Conservation (phyloP, 768 basidiomycete species). For the Trametes gibbosa region DNA sequence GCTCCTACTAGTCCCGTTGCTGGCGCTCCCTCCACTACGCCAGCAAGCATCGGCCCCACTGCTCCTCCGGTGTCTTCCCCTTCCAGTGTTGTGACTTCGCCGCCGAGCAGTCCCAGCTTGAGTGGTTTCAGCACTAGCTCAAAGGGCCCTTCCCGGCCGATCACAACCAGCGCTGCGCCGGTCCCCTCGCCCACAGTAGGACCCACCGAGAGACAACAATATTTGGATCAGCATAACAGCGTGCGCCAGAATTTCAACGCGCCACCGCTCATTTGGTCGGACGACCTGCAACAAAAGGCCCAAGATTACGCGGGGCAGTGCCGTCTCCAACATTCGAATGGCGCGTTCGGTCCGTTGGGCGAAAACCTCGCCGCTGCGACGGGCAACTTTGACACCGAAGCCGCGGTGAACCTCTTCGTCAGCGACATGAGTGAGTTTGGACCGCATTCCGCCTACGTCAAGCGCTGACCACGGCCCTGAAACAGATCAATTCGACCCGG, state of each 20-base stretch:
- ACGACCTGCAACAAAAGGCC: constrained; percentile 54
- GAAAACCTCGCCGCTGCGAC: constrained; percentile 76
- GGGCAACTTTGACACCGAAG: constrained; percentile 44
- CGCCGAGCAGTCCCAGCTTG: neutral
- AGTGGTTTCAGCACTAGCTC: constrained; percentile 3
- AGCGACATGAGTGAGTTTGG: constrained; percentile 43
- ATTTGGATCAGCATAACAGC: constrained; percentile 59
- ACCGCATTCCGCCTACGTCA: neutral
- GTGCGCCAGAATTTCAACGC: constrained; percentile 62
- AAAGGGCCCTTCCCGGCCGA: constrained; percentile 17
- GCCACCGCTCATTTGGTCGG: constrained; percentile 56
- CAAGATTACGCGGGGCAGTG: constrained; percentile 67
- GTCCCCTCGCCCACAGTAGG: constrained; percentile 47
- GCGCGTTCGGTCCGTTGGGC: constrained; percentile 59
- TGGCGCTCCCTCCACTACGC: neutral
- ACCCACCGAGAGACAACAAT: constrained; percentile 36
- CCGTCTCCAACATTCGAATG: constrained; percentile 62
- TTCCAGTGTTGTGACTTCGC: neutral
- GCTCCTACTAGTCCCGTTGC: neutral
- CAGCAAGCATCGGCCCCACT: neutral
- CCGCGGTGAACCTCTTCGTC: constrained; percentile 49
- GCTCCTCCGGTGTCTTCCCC: neutral
- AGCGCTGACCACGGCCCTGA: neutral
- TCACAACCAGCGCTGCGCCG: constrained; percentile 52
- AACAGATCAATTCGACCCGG: constrained; percentile 37